A percentile compares a stretch with the other conserved stretches of the same genome.
phyloP scores from a whole-genome alignment of 805 yeast genomes.

The Sugiyamaella valdiviana region DNA sequence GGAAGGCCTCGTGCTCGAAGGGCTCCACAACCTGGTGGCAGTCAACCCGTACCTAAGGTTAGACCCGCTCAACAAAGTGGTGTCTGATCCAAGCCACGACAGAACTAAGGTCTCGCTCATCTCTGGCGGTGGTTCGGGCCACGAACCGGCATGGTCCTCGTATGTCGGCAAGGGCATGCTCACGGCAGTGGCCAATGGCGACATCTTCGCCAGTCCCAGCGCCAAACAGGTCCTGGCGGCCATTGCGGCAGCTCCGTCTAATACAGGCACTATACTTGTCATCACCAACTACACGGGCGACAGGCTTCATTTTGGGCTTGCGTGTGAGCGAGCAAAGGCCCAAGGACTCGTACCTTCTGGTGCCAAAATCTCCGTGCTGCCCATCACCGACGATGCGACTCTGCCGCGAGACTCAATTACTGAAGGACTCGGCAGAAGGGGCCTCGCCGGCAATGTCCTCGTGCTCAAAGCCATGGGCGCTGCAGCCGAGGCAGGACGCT shows the following conservation, averaged over 20 bases:
- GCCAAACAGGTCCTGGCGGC: slow-evolving; percentile 78
- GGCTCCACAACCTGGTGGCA: slow-evolving; percentile 1
- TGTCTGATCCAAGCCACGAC: slow-evolving; percentile 3
- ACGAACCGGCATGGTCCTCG: slow-evolving; percentile 91
- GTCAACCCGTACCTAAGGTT: slow-evolving; percentile 4
- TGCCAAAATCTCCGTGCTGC: slow-evolving; percentile 59
- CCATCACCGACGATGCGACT: slow-evolving; percentile 88
- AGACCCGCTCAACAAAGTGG: slow-evolving; percentile 1
- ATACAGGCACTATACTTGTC: slow-evolving; percentile 65
- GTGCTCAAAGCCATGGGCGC: slow-evolving; percentile 86
- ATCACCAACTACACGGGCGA: slow-evolving; percentile 95
- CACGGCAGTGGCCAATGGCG: slow-evolving; percentile 85
- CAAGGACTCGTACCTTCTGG: slow-evolving; percentile 40
- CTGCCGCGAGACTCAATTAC: slow-evolving; percentile 30
- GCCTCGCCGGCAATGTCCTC: slow-evolving; percentile 83
- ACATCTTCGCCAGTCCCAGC: slow-evolving; percentile 86
- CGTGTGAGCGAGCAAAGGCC: slow-evolving; percentile 80
- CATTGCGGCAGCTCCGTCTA: slow-evolving; percentile 47
- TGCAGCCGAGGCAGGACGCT: slow-evolving; percentile 39
- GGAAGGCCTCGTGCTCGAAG: slow-evolving; percentile 7
- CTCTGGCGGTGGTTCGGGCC: slow-evolving; percentile 95
- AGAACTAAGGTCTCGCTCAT: slow-evolving; percentile 49
- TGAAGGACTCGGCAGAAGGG: slow-evolving; percentile 74
- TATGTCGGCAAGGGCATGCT: slow-evolving; percentile 82
- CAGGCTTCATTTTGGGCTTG: slow-evolving; percentile 84